Percentiles rank a stretch among this genome's conserved stretches.
These are phyloP conservation scores for Perkinsus olseni DNA, from an alignment of 169 alveolate genomes.

Conservation along the genomic window DNA sequence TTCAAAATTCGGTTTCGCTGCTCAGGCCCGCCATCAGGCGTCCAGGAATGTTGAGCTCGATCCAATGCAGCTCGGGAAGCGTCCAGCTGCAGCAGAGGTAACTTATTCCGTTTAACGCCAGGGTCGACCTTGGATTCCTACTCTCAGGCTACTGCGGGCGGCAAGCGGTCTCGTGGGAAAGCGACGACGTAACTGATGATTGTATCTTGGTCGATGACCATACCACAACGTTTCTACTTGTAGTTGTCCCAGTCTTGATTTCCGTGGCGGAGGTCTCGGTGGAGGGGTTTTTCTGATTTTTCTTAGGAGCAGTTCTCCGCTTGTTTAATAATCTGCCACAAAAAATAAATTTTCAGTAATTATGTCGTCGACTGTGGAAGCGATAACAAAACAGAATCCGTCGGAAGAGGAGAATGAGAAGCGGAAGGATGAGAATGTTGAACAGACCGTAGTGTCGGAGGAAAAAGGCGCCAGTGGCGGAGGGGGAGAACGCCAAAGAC, in stretches of 20 bases:
- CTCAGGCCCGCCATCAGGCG: not conserved
- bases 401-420: not conserved
- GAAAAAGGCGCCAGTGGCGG: not conserved
- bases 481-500: not conserved
- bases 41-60: not conserved
- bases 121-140: too few species aligned
- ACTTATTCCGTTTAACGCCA: not conserved
- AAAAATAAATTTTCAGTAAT: not conserved
- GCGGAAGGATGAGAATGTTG: not conserved
- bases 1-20: too few species aligned
- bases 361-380: not conserved
- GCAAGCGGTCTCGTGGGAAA: too few species aligned
- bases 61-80: not conserved
- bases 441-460: not conserved
- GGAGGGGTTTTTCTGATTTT: not conserved
- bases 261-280: not conserved
- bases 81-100: not conserved
- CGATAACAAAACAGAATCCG: not conserved
- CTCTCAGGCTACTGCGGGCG: too few species aligned
- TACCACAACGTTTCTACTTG: too few species aligned
- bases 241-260: too few species aligned
- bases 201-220: too few species aligned
- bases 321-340: not conserved
- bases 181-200: too few species aligned
- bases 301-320: not conserved